These are phyloP conservation scores for Hortaea werneckii DNA, from an alignment of 2,329 filamentous ascomycete species.

Conservation along the genomic window DNA sequence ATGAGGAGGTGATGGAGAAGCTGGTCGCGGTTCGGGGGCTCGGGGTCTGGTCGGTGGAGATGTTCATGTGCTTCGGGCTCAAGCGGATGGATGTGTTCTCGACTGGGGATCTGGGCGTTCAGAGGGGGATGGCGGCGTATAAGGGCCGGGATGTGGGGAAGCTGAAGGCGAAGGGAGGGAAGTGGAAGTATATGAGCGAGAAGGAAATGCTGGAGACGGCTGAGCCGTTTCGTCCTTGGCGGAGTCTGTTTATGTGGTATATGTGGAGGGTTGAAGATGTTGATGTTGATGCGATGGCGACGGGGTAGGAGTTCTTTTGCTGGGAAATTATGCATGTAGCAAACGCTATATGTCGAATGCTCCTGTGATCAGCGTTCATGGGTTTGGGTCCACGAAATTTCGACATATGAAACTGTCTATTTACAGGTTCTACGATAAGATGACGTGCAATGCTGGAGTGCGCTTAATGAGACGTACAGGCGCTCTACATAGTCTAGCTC, in stretches of 20 bases:
- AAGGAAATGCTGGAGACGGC: conserved; percentile 80
- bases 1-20: conserved; percentile 75
- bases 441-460: too few species aligned
- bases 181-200: conserved; percentile 98
- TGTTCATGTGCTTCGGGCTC: conserved; percentile 95
- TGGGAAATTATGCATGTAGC: background rate
- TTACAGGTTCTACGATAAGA: too few species aligned
- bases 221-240: conserved; percentile 72
- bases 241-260: conserved; percentile 94
- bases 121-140: conserved; percentile 87
- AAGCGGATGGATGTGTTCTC: conserved; percentile 93
- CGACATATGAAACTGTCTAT: too few species aligned
- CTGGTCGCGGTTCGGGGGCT: conserved; percentile 79
- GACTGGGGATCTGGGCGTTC: conserved; percentile 83
- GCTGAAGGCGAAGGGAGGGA: conserved; percentile 69
- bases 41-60: conserved; percentile 87
- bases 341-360: too few species aligned
- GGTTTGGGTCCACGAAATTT: too few species aligned
- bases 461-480: too few species aligned
- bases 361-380: too few species aligned
- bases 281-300: background rate
- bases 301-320: background rate
- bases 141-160: conserved; percentile 73
- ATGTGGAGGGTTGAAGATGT: conserved; percentile 58
- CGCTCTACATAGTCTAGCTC: too few species aligned